These are phyloP conservation scores for Erythrophleum ivorense DNA, from an alignment of 331 rosid genomes.

Conservation along the genomic window DNA sequence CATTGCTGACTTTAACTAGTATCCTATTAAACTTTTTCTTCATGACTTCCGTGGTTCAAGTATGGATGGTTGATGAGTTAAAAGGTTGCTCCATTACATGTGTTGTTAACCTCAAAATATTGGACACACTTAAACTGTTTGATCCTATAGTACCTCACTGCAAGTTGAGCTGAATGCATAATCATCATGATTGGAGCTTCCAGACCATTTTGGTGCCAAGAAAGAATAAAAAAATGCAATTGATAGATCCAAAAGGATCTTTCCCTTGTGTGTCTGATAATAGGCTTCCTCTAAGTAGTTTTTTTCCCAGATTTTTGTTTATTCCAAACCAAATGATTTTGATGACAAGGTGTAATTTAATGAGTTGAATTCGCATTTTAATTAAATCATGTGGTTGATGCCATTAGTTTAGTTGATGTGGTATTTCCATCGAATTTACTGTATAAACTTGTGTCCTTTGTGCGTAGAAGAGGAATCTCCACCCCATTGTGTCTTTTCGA, in stretches of 20 bases:
- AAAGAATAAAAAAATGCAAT: not conserved
- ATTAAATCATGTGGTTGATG: too few relatives aligned
- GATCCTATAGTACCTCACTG: not conserved
- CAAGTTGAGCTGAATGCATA: not conserved
- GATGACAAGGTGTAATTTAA: too few relatives aligned
- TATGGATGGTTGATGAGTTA: not conserved
- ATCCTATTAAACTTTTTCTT: not conserved
- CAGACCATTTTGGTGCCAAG: not conserved
- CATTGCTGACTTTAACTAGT: not conserved
- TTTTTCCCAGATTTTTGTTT: too few relatives aligned
- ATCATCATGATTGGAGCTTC: not conserved
- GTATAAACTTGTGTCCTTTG: too few relatives aligned
- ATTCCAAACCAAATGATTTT: too few relatives aligned
- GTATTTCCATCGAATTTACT: too few relatives aligned
- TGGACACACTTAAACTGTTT: not conserved
- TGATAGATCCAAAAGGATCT: not conserved
- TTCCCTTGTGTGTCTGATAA: not conserved
- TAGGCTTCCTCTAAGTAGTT: not conserved
- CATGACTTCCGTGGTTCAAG: not conserved
- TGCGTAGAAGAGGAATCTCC: too few relatives aligned
- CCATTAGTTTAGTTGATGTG: too few relatives aligned
- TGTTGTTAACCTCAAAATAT: not conserved
- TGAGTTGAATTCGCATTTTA: too few relatives aligned
- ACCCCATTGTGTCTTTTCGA: too few relatives aligned
- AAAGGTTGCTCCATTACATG: slow-evolving; percentile 6